Evolutionary conservation across 495 filamentous ascomycete genomes (phyloP), one percentile per base, ranked within the genome.

Genomic region (Elasticomyces elasticus): DNA sequence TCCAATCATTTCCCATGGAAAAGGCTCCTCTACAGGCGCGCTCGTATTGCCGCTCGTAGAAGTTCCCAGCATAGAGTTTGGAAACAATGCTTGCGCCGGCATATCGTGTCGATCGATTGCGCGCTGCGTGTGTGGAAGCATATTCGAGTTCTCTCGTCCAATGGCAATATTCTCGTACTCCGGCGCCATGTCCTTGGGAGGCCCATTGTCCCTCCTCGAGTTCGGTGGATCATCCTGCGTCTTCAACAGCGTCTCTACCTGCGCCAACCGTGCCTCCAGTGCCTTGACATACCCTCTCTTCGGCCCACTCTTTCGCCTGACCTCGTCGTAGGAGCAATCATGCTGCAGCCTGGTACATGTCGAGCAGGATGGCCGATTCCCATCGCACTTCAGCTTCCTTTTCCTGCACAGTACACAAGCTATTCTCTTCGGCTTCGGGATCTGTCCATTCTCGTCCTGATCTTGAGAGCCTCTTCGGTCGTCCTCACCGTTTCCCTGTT

Each of bases 261-360:
- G 94, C 56, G 62, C 66, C 63, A 99, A 71, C 63, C 94, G 80
- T 54, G 94, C 91, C 71, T 97, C 94, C 65, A 99, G 67, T 49
- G 90, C 88, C 75, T 97, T 99, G 54, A 99, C 94, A 69, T 99
- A 97, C 56, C 92, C 92, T 66, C 94, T 79, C 73, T 97, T 99
- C 3, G 92, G 92, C 9, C 92, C 92, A 68, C 92, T 97, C 77
- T 99, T 99, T 72, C 89, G 87, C 66, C 92, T 80, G 47, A 90
- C 84, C 71, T 99, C 92, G 71, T 97, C 92, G 64, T 96, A 99
- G 12, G 86, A 80, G 73, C 92, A 99, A 51, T 82, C 82, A 71
- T 99, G 92, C 33, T 86, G 83, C 50, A 99, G 71, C 47, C 92
- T 76, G 15, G 85, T 81, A 67, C 92, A 99, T 22, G 91, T 99